Evolutionary conservation across 192 early-diverging fungal genomes (phyloP).

Genomic region (Phycomyces blakesleeanus): DNA sequence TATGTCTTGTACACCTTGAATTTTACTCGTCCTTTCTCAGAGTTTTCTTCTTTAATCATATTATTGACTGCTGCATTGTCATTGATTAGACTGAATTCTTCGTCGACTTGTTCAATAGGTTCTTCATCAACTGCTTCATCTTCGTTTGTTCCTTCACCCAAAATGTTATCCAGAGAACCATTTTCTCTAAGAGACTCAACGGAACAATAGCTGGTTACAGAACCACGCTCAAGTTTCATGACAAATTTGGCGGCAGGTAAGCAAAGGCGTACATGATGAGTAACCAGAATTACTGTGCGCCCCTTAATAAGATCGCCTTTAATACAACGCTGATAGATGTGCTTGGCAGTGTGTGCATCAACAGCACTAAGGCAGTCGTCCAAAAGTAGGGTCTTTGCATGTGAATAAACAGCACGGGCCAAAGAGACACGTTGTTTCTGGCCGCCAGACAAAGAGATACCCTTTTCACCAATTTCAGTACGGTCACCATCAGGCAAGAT

Average conservation of each 20-base stretch:
- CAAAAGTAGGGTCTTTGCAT: constrained; percentile 61
- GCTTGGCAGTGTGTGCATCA: constrained; percentile 89
- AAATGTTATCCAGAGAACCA: constrained; percentile 43
- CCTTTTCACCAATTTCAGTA: constrained; percentile 92
- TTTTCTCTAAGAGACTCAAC: constrained; percentile 42
- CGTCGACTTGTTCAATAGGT: too few species aligned
- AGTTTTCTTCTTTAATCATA: constrained; percentile 1
- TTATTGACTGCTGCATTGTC: constrained; percentile 7
- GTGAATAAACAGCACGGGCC: constrained; percentile 81
- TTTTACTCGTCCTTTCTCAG: constrained; percentile 62
- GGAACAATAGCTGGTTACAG: constrained; percentile 48
- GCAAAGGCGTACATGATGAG: constrained; percentile 76
- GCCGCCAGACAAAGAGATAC: constrained; percentile 80
- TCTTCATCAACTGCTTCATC: constrained; percentile 5
- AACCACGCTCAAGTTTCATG: constrained; percentile 59
- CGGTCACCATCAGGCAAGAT: constrained; percentile 80
- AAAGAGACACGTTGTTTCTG: constrained; percentile 73
- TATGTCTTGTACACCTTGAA: constrained; percentile 71
- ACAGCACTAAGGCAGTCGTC: constrained; percentile 95
- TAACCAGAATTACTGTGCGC: constrained; percentile 84
- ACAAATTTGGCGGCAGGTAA: constrained; percentile 52
- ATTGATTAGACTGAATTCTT: constrained; percentile 16
- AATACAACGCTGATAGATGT: constrained; percentile 76
- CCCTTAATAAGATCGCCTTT: constrained; percentile 66
- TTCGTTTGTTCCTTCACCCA: constrained; percentile 34